Evolutionary conservation across 768 basidiomycete genomes (phyloP).

Genomic region (Tricholoma bakamatsutake): DNA sequence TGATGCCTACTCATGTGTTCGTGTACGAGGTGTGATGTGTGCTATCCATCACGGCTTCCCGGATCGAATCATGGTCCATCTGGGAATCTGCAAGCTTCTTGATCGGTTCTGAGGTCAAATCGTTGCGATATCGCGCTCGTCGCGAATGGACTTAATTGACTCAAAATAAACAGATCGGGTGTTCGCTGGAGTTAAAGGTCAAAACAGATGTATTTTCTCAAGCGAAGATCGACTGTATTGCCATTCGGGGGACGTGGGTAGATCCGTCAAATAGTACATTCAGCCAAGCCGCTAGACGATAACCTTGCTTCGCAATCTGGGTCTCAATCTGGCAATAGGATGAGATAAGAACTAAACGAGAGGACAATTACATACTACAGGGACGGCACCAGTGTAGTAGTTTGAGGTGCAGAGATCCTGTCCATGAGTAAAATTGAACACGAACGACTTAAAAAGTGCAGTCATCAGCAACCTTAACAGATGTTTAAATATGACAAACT

Average conservation of each 20-base stretch:
- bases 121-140: neutral
- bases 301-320: conserved; percentile 43
- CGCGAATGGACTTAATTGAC: neutral
- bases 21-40: too few relatives aligned
- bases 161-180: too few relatives aligned
- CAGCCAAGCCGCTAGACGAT: conserved; percentile 44
- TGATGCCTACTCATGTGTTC: too few relatives aligned
- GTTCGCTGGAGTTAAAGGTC: too few relatives aligned
- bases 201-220: too few relatives aligned
- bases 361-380: conserved; percentile 22
- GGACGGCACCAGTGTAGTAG: conserved; percentile 31
- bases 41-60: too few relatives aligned
- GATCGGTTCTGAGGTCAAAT: neutral
- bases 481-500: conserved; percentile 5
- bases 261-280: conserved; percentile 42
- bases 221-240: neutral
- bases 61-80: too few relatives aligned
- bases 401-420: conserved; percentile 40
- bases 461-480: neutral
- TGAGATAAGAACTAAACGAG: neutral
- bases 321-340: conserved; percentile 29
- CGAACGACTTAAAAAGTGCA: conserved; percentile 26
- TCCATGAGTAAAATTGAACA: conserved; percentile 34
- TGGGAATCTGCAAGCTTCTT: too few relatives aligned
- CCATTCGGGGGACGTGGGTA: conserved; percentile 28